phyloP scores from a whole-genome alignment of 768 basidiomycete genomes.

The Termitomyces sp. region DNA sequence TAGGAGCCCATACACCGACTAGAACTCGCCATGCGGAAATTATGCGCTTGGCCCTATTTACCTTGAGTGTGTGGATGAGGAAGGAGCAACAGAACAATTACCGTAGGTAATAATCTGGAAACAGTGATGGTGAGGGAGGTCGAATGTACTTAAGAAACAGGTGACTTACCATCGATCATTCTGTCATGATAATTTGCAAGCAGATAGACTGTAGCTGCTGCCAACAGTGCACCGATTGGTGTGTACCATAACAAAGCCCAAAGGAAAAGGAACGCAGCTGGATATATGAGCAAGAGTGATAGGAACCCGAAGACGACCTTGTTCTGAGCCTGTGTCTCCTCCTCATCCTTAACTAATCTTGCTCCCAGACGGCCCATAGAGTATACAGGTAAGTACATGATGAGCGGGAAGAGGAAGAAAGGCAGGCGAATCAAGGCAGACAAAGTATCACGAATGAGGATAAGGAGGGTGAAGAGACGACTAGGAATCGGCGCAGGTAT shows the following conservation, averaged over 20 bases:
- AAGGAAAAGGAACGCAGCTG: constrained; percentile 74
- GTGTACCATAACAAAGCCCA: constrained; percentile 84
- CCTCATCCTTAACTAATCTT: constrained; percentile 72
- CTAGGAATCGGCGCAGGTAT: constrained; percentile 72
- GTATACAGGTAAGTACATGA: constrained; percentile 84
- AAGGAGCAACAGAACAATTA: constrained; percentile 28
- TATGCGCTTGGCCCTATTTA: constrained; percentile 76
- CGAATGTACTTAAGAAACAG: constrained; percentile 5
- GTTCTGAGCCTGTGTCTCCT: constrained; percentile 96
- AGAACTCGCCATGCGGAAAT: constrained; percentile 96
- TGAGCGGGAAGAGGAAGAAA: constrained; percentile 82
- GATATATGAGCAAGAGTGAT: constrained; percentile 70
- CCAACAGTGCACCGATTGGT: constrained; percentile 65
- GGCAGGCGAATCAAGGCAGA: constrained; percentile 70
- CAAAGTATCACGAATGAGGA: constrained; percentile 77
- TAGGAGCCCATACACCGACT: constrained; percentile 90
- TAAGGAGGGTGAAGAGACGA: constrained; percentile 71
- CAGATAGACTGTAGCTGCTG: constrained; percentile 63
- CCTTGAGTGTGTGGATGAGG: constrained; percentile 1
- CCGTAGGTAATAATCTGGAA: constrained; percentile 72
- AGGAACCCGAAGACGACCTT: constrained; percentile 88
- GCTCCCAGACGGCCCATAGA: constrained; percentile 74
- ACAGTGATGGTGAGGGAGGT: constrained; percentile 11
- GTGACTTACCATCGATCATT: constrained; percentile 75
- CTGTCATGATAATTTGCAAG: constrained; percentile 83